Conservation (phyloP, 164 flowering plant species). For the Stephania cephalantha region DNA sequence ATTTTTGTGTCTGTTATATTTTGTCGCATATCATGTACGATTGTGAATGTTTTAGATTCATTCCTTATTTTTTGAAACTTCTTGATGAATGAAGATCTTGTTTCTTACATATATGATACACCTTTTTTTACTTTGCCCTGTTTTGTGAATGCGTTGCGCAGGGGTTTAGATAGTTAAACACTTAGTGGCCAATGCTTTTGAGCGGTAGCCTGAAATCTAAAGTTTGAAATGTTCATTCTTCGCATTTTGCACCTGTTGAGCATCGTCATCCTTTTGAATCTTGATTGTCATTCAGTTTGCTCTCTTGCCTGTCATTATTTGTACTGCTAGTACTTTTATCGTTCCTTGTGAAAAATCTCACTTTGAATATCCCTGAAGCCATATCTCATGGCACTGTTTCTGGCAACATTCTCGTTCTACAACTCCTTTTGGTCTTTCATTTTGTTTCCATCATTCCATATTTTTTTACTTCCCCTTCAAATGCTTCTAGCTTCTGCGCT, state of each 20-base stretch:
- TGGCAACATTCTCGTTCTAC: too few relatives aligned
- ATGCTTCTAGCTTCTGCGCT: too few relatives aligned
- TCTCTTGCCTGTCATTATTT: conserved; percentile 39
- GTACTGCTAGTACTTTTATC: conserved; percentile 30
- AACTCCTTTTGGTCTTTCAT: too few relatives aligned
- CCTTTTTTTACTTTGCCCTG: conserved; percentile 16
- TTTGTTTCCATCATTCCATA: too few relatives aligned
- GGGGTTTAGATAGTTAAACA: conserved; percentile 21
- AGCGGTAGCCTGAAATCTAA: conserved; percentile 27
- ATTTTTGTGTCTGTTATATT: neutral
- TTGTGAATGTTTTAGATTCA: neutral
- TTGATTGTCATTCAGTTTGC: conserved; percentile 40
- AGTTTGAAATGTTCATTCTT: conserved; percentile 34
- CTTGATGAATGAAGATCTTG: conserved; percentile 3
- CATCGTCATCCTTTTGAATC: conserved; percentile 43
- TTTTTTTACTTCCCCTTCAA: too few relatives aligned
- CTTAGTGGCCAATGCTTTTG: conserved; percentile 23
- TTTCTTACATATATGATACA: conserved; percentile 14
- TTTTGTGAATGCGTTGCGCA: conserved; percentile 14
- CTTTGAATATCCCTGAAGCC: too few relatives aligned
- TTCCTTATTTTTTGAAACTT: neutral
- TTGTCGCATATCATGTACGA: neutral
- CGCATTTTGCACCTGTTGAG: conserved; percentile 46
- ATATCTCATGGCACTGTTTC: too few relatives aligned
- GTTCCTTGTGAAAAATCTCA: conserved; percentile 17